Conservation (phyloP, 805 yeast species). For the Myxozyma melibiosi region DNA sequence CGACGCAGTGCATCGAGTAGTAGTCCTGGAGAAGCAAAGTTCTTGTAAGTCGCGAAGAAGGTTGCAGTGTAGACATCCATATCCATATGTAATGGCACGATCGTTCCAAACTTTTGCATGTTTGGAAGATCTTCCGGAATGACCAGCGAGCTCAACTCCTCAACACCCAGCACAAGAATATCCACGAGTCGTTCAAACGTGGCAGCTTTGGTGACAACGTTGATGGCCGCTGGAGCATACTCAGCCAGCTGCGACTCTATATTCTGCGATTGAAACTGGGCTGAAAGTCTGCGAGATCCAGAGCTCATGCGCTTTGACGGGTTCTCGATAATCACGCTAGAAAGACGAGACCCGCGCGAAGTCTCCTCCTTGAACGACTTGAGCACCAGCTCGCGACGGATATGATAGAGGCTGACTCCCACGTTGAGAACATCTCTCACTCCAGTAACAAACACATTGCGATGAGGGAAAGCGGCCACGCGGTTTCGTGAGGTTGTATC, state of each 20-base stretch:
- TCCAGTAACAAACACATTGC: slow-evolving; percentile 56
- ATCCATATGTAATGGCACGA: slow-evolving; percentile 55
- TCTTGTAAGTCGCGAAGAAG: slow-evolving; percentile 68
- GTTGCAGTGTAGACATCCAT: slow-evolving; percentile 65
- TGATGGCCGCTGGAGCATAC: slow-evolving; percentile 36
- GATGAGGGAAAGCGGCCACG: slow-evolving; percentile 36
- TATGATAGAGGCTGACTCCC: slow-evolving; percentile 59
- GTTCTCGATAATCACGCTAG: slow-evolving; percentile 51
- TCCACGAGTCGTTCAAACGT: slow-evolving; percentile 77
- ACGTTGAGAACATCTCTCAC: slow-evolving; percentile 67
- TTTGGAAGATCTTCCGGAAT: slow-evolving; percentile 28
- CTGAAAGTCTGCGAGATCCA: slow-evolving; percentile 42
- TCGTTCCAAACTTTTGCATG: slow-evolving; percentile 12
- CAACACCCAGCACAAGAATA: slow-evolving; percentile 70
- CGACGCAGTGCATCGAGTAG: slow-evolving; percentile 56
- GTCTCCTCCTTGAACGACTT: slow-evolving; percentile 52
- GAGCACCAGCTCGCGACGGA: slow-evolving; percentile 59
- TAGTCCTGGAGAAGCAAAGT: slow-evolving; percentile 60
- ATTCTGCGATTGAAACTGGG: slow-evolving; percentile 31
- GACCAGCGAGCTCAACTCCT: slow-evolving; percentile 51
- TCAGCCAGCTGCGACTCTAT: slow-evolving; percentile 19
- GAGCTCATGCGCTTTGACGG: slow-evolving; percentile 49
- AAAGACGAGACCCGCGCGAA: slow-evolving; percentile 46
- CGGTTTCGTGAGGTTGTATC: slow-evolving; percentile 47
- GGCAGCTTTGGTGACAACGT: slow-evolving; percentile 66